Conservation (phyloP, 768 basidiomycete species). For the Lepiota venenata region DNA sequence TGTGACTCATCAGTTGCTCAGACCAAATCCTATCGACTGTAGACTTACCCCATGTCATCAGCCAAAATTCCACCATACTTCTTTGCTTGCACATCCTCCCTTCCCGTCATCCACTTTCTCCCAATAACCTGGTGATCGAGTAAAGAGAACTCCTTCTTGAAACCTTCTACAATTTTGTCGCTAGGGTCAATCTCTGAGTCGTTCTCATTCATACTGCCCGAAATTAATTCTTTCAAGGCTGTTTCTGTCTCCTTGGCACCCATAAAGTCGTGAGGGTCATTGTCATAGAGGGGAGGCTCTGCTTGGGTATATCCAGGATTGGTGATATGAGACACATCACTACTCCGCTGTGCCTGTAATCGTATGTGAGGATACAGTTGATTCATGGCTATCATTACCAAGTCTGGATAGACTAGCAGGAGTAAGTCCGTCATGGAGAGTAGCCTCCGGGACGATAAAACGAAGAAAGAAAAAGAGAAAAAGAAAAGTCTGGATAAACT, state of each 20-base stretch:
- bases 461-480: too few relatives aligned
- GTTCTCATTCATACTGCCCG: conserved; percentile 60
- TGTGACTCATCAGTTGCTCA: neutral
- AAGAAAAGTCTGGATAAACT: conserved; percentile 13
- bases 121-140: conserved; percentile 89
- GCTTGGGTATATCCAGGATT: neutral
- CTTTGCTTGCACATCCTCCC: conserved; percentile 68
- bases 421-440: too few relatives aligned
- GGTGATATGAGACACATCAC: neutral
- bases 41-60: conserved; percentile 80
- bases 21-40: neutral
- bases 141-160: conserved; percentile 63
- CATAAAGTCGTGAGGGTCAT: conserved; percentile 27
- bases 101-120: conserved; percentile 80
- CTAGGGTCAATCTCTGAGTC: conserved; percentile 57
- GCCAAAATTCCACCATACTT: conserved; percentile 86
- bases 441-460: too few relatives aligned
- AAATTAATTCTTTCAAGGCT: conserved; percentile 73
- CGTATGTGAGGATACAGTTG: conserved; percentile 1
- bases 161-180: conserved; percentile 74
- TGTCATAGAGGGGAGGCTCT: conserved; percentile 2
- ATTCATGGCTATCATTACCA: conserved; percentile 8
- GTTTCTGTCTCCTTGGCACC: conserved; percentile 64
- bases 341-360: neutral
- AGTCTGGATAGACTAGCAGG: conserved; percentile 14